Percentiles rank a stretch among this genome's conserved stretches.
phyloP scores from a whole-genome alignment of 352 stramenopile genomes.

The Aphanomyces invadans region DNA sequence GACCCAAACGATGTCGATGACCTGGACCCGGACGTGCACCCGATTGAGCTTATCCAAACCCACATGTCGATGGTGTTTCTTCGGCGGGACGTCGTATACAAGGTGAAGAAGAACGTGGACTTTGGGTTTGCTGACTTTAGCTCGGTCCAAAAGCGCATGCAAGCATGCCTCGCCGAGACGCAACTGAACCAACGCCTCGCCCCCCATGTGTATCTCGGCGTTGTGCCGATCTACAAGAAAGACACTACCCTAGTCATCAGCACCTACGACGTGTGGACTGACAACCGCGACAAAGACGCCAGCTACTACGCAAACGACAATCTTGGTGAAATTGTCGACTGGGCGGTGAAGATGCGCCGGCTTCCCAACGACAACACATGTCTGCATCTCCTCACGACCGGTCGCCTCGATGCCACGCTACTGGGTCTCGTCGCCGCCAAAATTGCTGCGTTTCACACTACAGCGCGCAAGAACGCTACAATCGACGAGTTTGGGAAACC shows the following conservation, averaged over 20 bases:
- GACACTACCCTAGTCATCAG: slow-evolving; percentile 37
- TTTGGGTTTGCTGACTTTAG: slow-evolving; percentile 70
- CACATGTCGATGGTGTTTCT: slow-evolving; percentile 72
- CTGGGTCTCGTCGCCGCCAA: slow-evolving; percentile 38
- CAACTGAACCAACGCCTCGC: slow-evolving; percentile 64
- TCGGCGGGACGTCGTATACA: slow-evolving; percentile 52
- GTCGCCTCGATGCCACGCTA: slow-evolving; percentile 31
- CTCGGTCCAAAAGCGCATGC: slow-evolving; percentile 62
- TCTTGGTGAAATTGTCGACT: slow-evolving; percentile 66
- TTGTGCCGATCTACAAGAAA: slow-evolving; percentile 61
- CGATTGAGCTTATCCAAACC: slow-evolving; percentile 47
- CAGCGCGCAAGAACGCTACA: slow-evolving; percentile 40
- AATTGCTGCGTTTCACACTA: slow-evolving; percentile 48
- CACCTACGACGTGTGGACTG: slow-evolving; percentile 60
- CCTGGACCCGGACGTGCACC: not conserved
- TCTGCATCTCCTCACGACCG: slow-evolving; percentile 34
- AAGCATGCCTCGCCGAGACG: slow-evolving; percentile 59
- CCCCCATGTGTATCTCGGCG: slow-evolving; percentile 52
- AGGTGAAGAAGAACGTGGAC: slow-evolving; percentile 68
- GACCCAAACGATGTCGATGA: not conserved
- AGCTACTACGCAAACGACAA: slow-evolving; percentile 61
- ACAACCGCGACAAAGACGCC: slow-evolving; percentile 46
- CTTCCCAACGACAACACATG: slow-evolving; percentile 51
- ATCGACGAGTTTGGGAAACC: slow-evolving; percentile 57
- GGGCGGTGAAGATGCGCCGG: slow-evolving; percentile 63